Evolutionary conservation across 2,329 filamentous ascomycete genomes (phyloP), one percentile per base, ranked within the genome.

Genomic region (Sclerotiophoma versabilis): DNA sequence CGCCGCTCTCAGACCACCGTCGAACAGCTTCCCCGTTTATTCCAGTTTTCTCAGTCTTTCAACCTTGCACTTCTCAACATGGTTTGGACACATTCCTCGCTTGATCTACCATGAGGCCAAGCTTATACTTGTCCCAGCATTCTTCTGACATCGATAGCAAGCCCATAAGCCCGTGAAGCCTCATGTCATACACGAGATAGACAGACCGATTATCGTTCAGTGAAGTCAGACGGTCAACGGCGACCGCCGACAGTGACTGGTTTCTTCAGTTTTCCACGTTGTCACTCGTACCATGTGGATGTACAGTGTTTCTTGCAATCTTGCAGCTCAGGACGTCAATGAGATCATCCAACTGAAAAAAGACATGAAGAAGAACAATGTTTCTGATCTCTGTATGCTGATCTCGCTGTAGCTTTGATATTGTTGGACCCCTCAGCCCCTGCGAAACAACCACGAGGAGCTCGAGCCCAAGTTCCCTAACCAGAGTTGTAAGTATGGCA

Each of bases 111-210:
- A 44, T 30, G 50, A 54, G 50, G 36, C 30, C 20, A 22, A 33
- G 17, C 20, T 10, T 22, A n/a, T 17, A 33, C 25, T 29, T 14
- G 8, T 15, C 6, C 15, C 6, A 33, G 26, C 50, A 48, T 39
- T 48, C 34, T 44, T 43, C 32, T 48, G 43, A 43, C 37, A 30
- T 37, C 23, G 17, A 22, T 14, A 14, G 30, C 19, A 39, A 34
- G 30, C 37, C 42, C 43, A 39, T 36, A 37, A 32, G 43, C 36
- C 26, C 8, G 32, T 26, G 14, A 53, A 8, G 7, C 30, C 25
- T 53, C 50, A 48, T 49, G 44, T 54, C 38, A 37, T 29, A 38
- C 44, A 54, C 49, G 49, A 42, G 29, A 53, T n/a, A n/a, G n/a
- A 39, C 8, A n/a, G n/a, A 39, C 8, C 36, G 25, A 32, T 54